phyloP scores from a whole-genome alignment of 2,329 filamentous ascomycete genomes.

The Xylariomycetidae sp. region DNA sequence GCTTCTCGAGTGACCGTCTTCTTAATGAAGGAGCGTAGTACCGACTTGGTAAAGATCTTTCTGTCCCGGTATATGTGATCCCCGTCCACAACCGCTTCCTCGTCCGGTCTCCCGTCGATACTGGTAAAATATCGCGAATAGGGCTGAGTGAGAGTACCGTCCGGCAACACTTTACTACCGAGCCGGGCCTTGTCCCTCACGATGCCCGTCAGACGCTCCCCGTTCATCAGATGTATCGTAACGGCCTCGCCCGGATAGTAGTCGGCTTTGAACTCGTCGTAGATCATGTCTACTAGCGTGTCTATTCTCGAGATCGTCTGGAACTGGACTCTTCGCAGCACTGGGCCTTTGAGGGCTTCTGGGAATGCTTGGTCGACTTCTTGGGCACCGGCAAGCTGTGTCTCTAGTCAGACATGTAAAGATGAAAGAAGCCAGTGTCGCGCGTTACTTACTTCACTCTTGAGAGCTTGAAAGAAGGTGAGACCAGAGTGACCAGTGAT shows the following conservation, averaged over 20 bases:
- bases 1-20: slow-evolving; percentile 88
- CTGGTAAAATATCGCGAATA: slow-evolving; percentile 79
- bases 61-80: slow-evolving; percentile 80
- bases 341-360: slow-evolving; percentile 83
- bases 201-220: slow-evolving; percentile 65
- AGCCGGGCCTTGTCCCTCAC: slow-evolving; percentile 85
- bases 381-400: slow-evolving; percentile 69
- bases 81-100: slow-evolving; percentile 76
- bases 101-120: slow-evolving; percentile 60
- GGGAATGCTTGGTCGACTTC: slow-evolving; percentile 92
- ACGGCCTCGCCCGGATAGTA: slow-evolving; percentile 89
- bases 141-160: slow-evolving; percentile 66
- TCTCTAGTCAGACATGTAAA: slow-evolving; percentile 15
- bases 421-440: slow-evolving; percentile 1
- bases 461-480: slow-evolving; percentile 86
- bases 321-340: slow-evolving; percentile 87
- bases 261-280: slow-evolving; percentile 78
- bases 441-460: slow-evolving; percentile 70
- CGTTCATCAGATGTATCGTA: slow-evolving; percentile 64
- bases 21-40: slow-evolving; percentile 90
- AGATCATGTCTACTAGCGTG: slow-evolving; percentile 65
- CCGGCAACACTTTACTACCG: slow-evolving; percentile 54
- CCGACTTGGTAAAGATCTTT: slow-evolving; percentile 90
- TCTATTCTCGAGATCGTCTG: slow-evolving; percentile 86
- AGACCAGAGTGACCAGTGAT: slow-evolving; percentile 90